Base-by-base conservation (phyloP, 108 stramenopile genomes). In the Stephanodiscus minutulus region DNA sequence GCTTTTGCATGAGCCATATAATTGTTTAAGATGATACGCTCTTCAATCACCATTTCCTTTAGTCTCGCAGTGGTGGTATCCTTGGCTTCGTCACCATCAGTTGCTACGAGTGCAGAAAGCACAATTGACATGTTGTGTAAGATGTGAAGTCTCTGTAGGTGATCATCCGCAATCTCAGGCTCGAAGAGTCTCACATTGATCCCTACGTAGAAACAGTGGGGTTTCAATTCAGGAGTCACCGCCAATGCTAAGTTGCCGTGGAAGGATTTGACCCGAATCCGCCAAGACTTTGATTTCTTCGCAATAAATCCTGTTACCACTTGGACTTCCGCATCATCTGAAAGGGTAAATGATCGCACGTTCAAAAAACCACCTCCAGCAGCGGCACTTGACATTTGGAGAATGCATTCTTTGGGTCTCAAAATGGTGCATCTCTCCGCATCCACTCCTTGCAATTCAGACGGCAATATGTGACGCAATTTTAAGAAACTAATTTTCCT, bases 341-440 rank as follows among this genome's bases (percentile, higher is more conserved):
- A 11, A 20, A 84, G 35, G 0, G 33, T 49, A 54, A 84, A 68
- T 35, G 63, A 56, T 6, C 43, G 50, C 46, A 83, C 72, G 65
- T 88, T 79, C 20, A 90, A 79, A 64, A 88, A 90, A 37, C 77
- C 75, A 22, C 86, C 89, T 29, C 87, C 87, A 21, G 78, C 70
- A 15, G 84, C 27, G 7, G 72, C 66, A 29, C 24, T 76, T 6
- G 83, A 73, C 61, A 85, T 82, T 61, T 90, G 87, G 7, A 90
- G 48, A 10, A 68, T 33, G 57, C 80, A 82, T 25, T 64, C 52
- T 71, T 76, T 79, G n/a, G 82, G 85, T 41, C 37, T 31, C 44
- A 81, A 46, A 20, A 63, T 35, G 9, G 27, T 20, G 69, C 73
- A 84, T 12, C 27, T 43, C 20, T 28, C 49, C 22, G 69, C 52